Evolutionary conservation across 1,139 yeast genomes (phyloP), one percentile per base, ranked within the genome.

Genomic region (Saccharomyces hybrid): DNA sequence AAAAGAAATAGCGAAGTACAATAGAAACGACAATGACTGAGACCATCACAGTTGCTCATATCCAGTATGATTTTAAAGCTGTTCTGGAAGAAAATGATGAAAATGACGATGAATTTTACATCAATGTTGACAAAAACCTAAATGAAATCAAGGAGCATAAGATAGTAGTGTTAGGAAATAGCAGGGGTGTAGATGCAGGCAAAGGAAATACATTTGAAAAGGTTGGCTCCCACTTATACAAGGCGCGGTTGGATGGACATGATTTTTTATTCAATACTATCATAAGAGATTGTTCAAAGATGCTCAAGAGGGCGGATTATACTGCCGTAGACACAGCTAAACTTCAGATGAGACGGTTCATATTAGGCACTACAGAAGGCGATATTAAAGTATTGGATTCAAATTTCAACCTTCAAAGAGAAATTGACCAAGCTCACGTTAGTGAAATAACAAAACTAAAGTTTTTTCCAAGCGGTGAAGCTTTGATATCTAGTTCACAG

Each of bases 381-480:
- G 63, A 64, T 4, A 60, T 82, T 4, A 27, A 50, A 1, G 56
- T 75, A 7, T 59, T 51, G 51, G 56, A 60, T 55, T 54, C 28
- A 11, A 62, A 63, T 4, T 59, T 61, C 23, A 28, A 60, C 4
- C 23, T 47, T 2, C 52, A 53, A n/a, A 60, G 52, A 2, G 54
- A 59, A 7, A 57, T 76, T 13, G 58, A 62, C 1, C 70, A 71
- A 2, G 81, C 80, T 1, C 91, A 85, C 68, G 68, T 63, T 44
- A 63, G 75, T 29, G 78, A 80, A 52, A 70, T 84, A 1, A 64
- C 74, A 0, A 64, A 67, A 9, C 57, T 73, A 2, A 48, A 57
- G 53, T 74, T 82, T 53, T 83, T 85, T 63, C 87, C 90, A 0
- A 82, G 88, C 11, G 79, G 82, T 2, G 71, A 76, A 59, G 91